Conservation (phyloP, 1,139 yeast genomes). For the Casaregolazyma suthepensis region DNA sequence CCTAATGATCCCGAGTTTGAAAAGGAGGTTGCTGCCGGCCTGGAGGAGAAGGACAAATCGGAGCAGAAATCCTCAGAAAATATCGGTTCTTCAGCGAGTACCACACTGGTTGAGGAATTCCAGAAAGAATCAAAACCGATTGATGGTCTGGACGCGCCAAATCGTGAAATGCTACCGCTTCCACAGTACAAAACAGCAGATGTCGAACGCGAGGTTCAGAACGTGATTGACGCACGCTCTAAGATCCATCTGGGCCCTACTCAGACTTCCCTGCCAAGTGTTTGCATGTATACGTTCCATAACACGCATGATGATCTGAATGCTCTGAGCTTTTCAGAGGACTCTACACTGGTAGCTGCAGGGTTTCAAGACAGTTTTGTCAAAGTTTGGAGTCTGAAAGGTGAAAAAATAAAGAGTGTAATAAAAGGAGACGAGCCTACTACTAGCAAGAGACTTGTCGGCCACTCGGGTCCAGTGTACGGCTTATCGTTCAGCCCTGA, state of each 20-base stretch:
- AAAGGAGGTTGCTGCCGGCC: slow-evolving; percentile 77
- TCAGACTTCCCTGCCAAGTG: slow-evolving; percentile 86
- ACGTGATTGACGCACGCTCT: slow-evolving; percentile 76
- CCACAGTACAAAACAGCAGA: slow-evolving; percentile 80
- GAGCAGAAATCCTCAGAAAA: slow-evolving; percentile 21
- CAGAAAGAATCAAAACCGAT: slow-evolving; percentile 36
- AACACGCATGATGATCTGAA: slow-evolving; percentile 87
- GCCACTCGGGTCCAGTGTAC: slow-evolving; percentile 93
- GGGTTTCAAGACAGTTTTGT: slow-evolving; percentile 92
- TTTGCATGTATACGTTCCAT: slow-evolving; percentile 97
- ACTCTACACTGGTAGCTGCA: slow-evolving; percentile 81
- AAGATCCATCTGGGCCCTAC: slow-evolving; percentile 57
- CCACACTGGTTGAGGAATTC: slow-evolving; percentile 44
- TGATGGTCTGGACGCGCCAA: slow-evolving; percentile 57
- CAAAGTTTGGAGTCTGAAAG: slow-evolving; percentile 89
- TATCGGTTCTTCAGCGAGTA: slow-evolving; percentile 12
- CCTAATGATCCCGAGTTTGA: slow-evolving; percentile 83
- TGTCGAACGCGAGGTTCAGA: slow-evolving; percentile 66
- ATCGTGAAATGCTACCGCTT: slow-evolving; percentile 68
- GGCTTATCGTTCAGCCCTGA: slow-evolving; percentile 90
- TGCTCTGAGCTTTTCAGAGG: slow-evolving; percentile 77
- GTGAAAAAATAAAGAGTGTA: slow-evolving; percentile 68
- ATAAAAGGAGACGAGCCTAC: slow-evolving; percentile 50
- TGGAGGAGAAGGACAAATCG: slow-evolving; percentile 66
- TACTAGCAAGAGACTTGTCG: slow-evolving; percentile 59